phyloP scores from a whole-genome alignment of 176 grass and related monocot species.

The Cymbopogon citratus region DNA sequence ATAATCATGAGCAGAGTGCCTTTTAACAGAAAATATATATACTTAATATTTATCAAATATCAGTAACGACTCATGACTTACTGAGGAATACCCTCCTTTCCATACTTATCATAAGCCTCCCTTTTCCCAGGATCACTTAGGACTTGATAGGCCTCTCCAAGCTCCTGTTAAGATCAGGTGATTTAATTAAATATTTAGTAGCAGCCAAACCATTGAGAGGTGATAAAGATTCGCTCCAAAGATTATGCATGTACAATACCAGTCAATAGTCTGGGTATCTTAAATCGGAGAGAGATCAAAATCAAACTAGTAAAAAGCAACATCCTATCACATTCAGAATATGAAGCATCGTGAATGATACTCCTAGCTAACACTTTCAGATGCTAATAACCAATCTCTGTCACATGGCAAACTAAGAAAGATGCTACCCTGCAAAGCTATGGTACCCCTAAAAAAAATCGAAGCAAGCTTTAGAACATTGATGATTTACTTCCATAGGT shows the following conservation, averaged over 20 bases:
- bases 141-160: too few species aligned
- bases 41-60: not conserved
- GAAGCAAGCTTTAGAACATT: not conserved
- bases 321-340: not conserved
- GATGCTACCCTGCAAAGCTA: not conserved
- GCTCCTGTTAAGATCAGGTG: slow-evolving; percentile 5
- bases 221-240: not conserved
- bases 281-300: not conserved
- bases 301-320: not conserved
- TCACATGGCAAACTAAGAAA: not conserved
- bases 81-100: slow-evolving; percentile 81
- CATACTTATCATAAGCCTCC: slow-evolving; percentile 85
- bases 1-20: not conserved
- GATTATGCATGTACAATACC: not conserved
- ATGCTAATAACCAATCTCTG: not conserved
- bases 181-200: not conserved
- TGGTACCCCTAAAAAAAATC: not conserved
- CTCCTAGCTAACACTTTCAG: not conserved
- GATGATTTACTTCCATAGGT: too few species aligned
- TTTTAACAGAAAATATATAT: not conserved
- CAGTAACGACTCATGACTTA: slow-evolving; percentile 37
- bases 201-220: not conserved
- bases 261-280: not conserved
- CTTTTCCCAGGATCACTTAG: slow-evolving; percentile 30
- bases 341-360: not conserved